Evolutionary conservation across 768 basidiomycete genomes (phyloP), one percentile per base, ranked within the genome.

Genomic region (Lenzites betulinus): DNA sequence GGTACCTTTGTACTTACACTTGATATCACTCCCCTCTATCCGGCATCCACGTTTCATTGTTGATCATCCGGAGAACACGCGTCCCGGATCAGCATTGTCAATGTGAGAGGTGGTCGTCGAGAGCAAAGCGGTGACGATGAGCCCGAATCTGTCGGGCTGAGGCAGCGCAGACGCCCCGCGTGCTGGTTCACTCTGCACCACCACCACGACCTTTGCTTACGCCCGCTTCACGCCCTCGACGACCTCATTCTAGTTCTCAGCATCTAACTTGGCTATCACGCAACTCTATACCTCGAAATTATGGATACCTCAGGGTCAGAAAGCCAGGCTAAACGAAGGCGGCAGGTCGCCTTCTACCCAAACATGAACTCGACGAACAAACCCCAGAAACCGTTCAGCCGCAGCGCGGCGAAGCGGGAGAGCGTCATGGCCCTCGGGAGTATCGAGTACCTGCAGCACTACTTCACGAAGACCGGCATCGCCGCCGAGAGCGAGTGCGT

Each of bases 371-470:
- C 87, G 8, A 70, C 79, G 13, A 89, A 87, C 72, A 93, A 91
- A 70, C 84, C 83, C 0, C 79, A 84, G 73, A 94, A 93, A 65
- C 90, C 92, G 1, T 95, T 95, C 80, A 91, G 90, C 66, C 79
- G 90, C 63, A 93, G 90, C 61, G 95, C 95, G 0, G 92, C 93
- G 4, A 96, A 95, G 75, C 85, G 95, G 43, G 92, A 93, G 73
- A 93, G 91, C 67, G 95, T 98, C 20, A 90, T 95, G 86, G 86
- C 93, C 0, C 76, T 98, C 18, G 95, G 95, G n/a, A 94, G 92
- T 71, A 98, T 98, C 66, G 91, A 96, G 71, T 92, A 97, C 71
- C 82, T 98, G 42, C 95, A 98, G 74, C 89, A 95, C 69, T 95
- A 95, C 71, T 98, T 95, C 69, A 92, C 91, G 8, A 94, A 94